Evolutionary conservation across 805 yeast genomes (phyloP), one percentile per base, ranked within the genome.

Genomic region (Cyberlindnera suaveolens): DNA sequence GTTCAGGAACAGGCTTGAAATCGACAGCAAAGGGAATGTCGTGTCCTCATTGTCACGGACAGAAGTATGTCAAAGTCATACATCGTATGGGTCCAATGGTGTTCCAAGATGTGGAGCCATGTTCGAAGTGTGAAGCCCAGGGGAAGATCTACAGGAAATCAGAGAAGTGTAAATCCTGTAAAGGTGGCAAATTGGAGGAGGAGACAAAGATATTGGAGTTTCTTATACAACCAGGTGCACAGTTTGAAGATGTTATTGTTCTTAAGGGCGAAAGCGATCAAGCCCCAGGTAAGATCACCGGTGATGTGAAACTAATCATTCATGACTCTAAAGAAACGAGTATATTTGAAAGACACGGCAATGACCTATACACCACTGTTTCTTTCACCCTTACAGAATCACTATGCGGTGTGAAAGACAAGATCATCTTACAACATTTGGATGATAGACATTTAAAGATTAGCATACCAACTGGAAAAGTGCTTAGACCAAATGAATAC

Each of bases 1-100:
- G 99, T 65, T 66, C 72, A 34, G 97, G 97, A 2, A 64, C 75
- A 1, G 97, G 97, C 2, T 80, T 85, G 45, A 78, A 75, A 49
- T 63, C 78, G 49, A 67, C 74, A 50, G 83, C 90, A 3, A 68
- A 64, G 9, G 62, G 72, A 17, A 70, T 71, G 34, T 57, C 57
- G 32, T 93, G 98, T 69, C 66, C 70, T 1, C 61, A 67, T 2
- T 91, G 99, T 67, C 67, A 74, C 23, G 97, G 96, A 2, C 62
- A 67, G 30, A 97, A 98, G 2, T 61, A 62, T 32, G 72, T 73
- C 5, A 72, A 76, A 47, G 77, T 78, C 54, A 67, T 84, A 29
- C 68, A 77, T 45, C 72, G 88, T 41, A 72, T 83, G 38, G 88
- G 82, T 0, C 87, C 87, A 0, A 65, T 85, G 53, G 78, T 79